These are phyloP conservation scores for Sporothrix inflata DNA, from an alignment of 2,329 filamentous ascomycete genomes.

Conservation along the genomic window DNA sequence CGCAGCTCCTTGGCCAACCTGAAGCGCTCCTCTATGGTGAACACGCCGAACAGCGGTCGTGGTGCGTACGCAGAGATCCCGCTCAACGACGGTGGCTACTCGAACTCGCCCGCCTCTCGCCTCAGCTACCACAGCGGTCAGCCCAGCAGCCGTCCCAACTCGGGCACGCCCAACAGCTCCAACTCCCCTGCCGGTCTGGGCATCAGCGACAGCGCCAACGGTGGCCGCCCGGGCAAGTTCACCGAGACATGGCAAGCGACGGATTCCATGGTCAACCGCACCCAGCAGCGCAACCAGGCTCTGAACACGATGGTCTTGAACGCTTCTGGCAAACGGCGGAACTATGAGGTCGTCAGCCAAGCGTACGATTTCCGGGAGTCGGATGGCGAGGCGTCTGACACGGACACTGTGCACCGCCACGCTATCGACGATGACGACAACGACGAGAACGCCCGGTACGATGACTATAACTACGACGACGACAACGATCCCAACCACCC, in stretches of 20 bases:
- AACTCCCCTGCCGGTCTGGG: conserved; percentile 11
- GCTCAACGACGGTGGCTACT: conserved; percentile 45
- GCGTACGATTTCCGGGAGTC: conserved; percentile 45
- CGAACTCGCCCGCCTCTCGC: conserved; percentile 33
- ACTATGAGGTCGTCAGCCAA: conserved; percentile 54
- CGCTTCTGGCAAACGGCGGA: conserved; percentile 42
- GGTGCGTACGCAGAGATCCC: conserved; percentile 57
- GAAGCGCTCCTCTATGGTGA: conserved; percentile 51
- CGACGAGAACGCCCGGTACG: conserved; percentile 39
- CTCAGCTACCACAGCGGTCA: conserved; percentile 19
- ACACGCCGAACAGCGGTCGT: conserved; percentile 38
- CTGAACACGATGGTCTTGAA: conserved; percentile 42
- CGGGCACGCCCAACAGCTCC: conserved; percentile 10
- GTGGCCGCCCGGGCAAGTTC: conserved; percentile 51
- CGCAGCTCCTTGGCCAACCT: conserved; percentile 44
- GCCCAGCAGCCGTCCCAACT: conserved; percentile 15
- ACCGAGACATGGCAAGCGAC: conserved; percentile 60
- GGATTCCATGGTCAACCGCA: conserved; percentile 58
- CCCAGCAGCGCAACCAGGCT: conserved; percentile 55
- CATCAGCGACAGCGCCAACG: conserved; percentile 31
- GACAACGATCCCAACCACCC: conserved; percentile 46
- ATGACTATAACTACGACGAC: conserved; percentile 35
- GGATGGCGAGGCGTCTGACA: conserved; percentile 39
- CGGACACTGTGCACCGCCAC: conserved; percentile 44
- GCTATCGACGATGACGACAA: conserved; percentile 47